Base-by-base conservation (phyloP, 1,139 yeast species). In the Zygoascus hellenicus region DNA sequence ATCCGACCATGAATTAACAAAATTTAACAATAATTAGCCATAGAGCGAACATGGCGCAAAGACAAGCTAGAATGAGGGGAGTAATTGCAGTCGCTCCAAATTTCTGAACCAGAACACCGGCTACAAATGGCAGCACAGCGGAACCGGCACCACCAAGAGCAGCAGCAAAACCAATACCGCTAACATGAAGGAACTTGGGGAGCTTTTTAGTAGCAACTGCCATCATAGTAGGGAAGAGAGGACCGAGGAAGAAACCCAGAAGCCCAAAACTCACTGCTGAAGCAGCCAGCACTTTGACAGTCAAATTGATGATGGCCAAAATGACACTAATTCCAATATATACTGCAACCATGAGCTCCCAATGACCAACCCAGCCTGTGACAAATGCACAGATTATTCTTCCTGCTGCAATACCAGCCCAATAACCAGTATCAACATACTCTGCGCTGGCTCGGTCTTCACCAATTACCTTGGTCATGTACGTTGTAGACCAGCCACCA, bases 121-220 rank as follows among this genome's bases (percentile, higher is more conserved):
- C 56, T 9, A 59, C 40, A 42, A 59, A 61, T 5, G 56, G 67
- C 36, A 56, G 38, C 7, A 56, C 38, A 0, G 95, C 94, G 7
- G 83, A 84, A 2, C 92, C 94, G 11, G 83, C 79, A 4, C 88
- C 87, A 5, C 90, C 92, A 53, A 85, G 65, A 0, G 94, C 89
- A 48, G 89, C 80, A 19, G 83, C 78, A 45, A 84, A 71, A 0
- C 95, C 90, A 10, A 86, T 73, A 0, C 89, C 90, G 9, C 78
- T 68, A 11, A 84, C 76, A 50, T 84, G 87, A 48, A 74, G 66
- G 38, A 71, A 72, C 28, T 69, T 66, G 0, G 95, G 95, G 40
- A 86, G 62, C 1, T 78, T 67, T 42, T 79, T 77, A 40, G 83
- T 64, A 5, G 87, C 71, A 5, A 83, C 72, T 11, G 83, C 77